Conservation (phyloP, 441 rosid species). For the Syzygium malaccense region DNA sequence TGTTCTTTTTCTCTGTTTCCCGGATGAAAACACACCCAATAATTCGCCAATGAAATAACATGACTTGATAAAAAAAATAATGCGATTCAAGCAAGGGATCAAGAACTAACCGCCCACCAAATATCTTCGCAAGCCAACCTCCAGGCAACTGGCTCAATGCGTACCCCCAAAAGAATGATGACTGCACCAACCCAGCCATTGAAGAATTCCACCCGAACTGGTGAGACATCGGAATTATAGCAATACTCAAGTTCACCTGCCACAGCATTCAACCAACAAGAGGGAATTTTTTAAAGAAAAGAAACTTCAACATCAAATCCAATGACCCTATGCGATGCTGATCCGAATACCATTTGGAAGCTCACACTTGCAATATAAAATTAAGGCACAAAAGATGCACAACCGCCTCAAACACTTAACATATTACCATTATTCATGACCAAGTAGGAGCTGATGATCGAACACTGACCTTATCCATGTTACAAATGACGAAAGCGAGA, state of each 20-base stretch:
- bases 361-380: no score
- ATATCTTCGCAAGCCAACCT: constrained; percentile 86
- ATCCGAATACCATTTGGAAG: no score
- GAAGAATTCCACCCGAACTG: constrained; percentile 91
- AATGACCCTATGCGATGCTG: no score
- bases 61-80: background rate
- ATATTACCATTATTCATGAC: background rate
- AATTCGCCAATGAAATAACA: background rate
- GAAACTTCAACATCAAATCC: background rate
- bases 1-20: background rate
- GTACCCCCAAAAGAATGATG: constrained; percentile 96
- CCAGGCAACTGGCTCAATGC: constrained; percentile 93
- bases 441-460: background rate
- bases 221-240: constrained; percentile 93
- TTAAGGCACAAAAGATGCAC: no score
- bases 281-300: background rate
- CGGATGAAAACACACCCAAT: background rate
- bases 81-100: background rate
- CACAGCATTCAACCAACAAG: constrained; percentile 3
- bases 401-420: no score
- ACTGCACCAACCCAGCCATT: constrained; percentile 81
- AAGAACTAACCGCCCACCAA: constrained; percentile 80
- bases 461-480: constrained; percentile 77
- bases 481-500: constrained; percentile 85
- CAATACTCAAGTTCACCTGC: constrained; percentile 90